Percentiles rank a stretch among this genome's conserved stretches.
These are phyloP conservation scores for Trichoderma koningii DNA, from an alignment of 2,329 filamentous ascomycete genomes.

Conservation along the genomic window DNA sequence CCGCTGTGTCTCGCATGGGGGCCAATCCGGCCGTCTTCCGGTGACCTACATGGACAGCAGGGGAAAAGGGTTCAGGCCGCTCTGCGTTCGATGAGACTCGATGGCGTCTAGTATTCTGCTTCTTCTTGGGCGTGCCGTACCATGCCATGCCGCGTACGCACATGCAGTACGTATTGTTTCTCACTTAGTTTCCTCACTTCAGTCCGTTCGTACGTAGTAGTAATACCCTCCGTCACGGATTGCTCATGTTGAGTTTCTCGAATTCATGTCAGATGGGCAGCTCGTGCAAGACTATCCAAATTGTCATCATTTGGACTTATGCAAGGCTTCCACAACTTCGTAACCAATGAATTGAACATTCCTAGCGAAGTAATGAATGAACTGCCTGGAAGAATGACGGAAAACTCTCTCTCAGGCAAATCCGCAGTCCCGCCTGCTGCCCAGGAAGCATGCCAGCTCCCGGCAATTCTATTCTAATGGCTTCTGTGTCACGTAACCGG, in stretches of 20 bases:
- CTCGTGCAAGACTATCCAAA: not conserved
- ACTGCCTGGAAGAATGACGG: not conserved
- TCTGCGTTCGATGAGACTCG: not conserved
- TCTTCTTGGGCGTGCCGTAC: not conserved
- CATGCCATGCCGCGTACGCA: not conserved
- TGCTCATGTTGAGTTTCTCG: not conserved
- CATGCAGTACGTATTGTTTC: not conserved
- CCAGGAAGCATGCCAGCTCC: not conserved
- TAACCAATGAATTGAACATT: not conserved
- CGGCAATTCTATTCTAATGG: not conserved
- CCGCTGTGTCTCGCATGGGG: not conserved
- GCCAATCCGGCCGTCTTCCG: constrained; percentile 19
- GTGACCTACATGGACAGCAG: not conserved
- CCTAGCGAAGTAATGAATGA: not conserved
- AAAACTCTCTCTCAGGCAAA: not conserved
- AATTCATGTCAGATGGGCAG: not conserved
- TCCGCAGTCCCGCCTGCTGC: not conserved
- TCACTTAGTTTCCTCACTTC: constrained; percentile 13
- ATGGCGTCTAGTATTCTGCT: too few relatives aligned
- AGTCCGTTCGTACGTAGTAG: too few relatives aligned
- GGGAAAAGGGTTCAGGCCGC: not conserved
- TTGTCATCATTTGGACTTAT: not conserved
- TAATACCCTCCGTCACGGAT: not conserved
- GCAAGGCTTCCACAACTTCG: not conserved
- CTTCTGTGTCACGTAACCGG: not conserved